phyloP scores from a whole-genome alignment of 176 grass and related monocot species.

The Aegilops longissima region DNA sequence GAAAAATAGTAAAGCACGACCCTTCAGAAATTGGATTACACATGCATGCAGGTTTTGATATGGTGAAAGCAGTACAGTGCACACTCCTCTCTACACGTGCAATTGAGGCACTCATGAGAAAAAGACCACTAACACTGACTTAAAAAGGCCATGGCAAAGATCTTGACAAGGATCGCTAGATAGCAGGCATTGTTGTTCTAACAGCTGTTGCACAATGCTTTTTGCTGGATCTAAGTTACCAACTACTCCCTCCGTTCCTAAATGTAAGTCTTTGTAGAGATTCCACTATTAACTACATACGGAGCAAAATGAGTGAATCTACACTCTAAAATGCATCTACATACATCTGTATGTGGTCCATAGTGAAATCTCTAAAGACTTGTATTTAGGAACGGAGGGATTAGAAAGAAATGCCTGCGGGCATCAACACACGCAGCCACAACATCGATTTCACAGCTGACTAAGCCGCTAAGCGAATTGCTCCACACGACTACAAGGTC shows the following conservation, averaged over 20 bases:
- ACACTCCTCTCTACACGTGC: neutral
- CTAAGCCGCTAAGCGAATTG: neutral
- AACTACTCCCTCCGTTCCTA: too few species aligned
- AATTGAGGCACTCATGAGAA: neutral
- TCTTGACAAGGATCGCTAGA: conserved; percentile 3
- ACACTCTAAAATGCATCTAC: too few species aligned
- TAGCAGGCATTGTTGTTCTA: neutral
- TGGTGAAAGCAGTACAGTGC: neutral
- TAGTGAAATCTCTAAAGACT: too few species aligned
- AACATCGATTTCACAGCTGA: neutral
- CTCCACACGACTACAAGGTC: neutral
- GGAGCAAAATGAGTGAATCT: too few species aligned
- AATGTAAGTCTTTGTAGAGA: too few species aligned
- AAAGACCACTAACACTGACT: neutral
- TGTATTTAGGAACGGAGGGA: too few species aligned
- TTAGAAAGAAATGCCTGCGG: neutral
- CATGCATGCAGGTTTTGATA: neutral
- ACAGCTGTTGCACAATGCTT: neutral
- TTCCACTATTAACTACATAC: too few species aligned
- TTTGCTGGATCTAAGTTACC: conserved; percentile 18
- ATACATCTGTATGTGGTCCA: too few species aligned
- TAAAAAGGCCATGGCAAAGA: neutral
- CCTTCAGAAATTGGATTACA: neutral
- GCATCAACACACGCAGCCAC: neutral
- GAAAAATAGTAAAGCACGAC: neutral